phyloP scores from a whole-genome alignment of 306 rosid species.

The Cicer bijugum region DNA sequence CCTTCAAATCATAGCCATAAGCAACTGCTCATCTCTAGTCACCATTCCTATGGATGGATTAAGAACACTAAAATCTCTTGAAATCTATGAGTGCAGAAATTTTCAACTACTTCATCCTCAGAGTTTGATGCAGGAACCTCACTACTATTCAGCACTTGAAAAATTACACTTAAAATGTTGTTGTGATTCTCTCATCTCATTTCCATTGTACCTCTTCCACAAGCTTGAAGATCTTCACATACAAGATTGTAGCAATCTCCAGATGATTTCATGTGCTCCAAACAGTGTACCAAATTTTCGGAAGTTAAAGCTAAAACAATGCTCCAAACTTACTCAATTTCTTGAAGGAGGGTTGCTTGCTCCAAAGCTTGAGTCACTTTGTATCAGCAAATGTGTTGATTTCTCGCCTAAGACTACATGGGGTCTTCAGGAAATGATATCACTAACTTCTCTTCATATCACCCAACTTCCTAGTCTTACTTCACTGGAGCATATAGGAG shows the following conservation, averaged over 20 bases:
- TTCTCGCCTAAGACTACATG: slow-evolving; percentile 30
- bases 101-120: slow-evolving; percentile 17
- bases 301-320: slow-evolving; percentile 36
- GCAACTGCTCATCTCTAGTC: slow-evolving; percentile 38
- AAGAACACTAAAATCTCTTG: slow-evolving; percentile 33
- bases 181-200: slow-evolving; percentile 36
- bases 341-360: slow-evolving; percentile 36
- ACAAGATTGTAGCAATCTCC: slow-evolving; percentile 33
- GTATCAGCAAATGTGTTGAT: slow-evolving; percentile 22
- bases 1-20: slow-evolving; percentile 32
- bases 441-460: slow-evolving; percentile 39
- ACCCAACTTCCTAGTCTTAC: slow-evolving; percentile 28
- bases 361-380: slow-evolving; percentile 32
- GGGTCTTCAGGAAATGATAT: slow-evolving; percentile 35
- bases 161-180: slow-evolving; percentile 18
- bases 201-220: slow-evolving; percentile 35
- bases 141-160: slow-evolving; percentile 23
- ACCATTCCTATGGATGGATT: slow-evolving; percentile 11
- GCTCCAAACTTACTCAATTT: slow-evolving; percentile 29
- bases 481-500: slow-evolving; percentile 39
- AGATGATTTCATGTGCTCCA: slow-evolving; percentile 4
- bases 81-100: slow-evolving; percentile 38
- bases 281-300: slow-evolving; percentile 22
- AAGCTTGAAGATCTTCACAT: slow-evolving; percentile 34
- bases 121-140: background rate